Evolutionary conservation across 2,329 filamentous ascomycete species (phyloP).

Genomic region (Mycosphaerella sp.): DNA sequence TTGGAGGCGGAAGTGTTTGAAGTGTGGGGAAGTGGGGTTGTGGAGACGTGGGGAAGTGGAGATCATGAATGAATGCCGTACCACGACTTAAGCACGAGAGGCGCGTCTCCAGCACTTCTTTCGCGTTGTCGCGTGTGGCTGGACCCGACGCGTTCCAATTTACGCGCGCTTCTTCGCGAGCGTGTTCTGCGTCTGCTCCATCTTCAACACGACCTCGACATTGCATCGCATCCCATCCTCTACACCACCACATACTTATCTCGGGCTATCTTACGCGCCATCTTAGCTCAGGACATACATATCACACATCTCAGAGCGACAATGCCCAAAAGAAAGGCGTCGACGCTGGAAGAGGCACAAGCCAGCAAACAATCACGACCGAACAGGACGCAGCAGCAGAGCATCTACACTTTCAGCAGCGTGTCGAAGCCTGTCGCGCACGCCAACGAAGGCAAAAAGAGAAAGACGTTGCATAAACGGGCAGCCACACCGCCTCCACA

Average conservation of each 20-base stretch:
- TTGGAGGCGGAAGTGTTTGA: no score
- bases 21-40: no score
- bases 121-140: background rate
- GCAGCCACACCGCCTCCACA: constrained; percentile 18
- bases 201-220: background rate
- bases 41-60: no score
- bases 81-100: no score
- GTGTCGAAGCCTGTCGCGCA: constrained; percentile 17
- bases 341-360: constrained; percentile 17
- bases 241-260: constrained; percentile 9
- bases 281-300: constrained; percentile 52
- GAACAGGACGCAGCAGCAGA: constrained; percentile 17
- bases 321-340: constrained; percentile 29
- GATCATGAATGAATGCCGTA: no score
- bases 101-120: no score
- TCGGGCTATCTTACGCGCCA: constrained; percentile 13
- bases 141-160: background rate
- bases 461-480: constrained; percentile 19
- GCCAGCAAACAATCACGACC: constrained; percentile 24
- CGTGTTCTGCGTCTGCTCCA: background rate
- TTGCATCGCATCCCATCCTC: constrained; percentile 6
- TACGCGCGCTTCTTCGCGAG: background rate
- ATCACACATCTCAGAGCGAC: constrained; percentile 16
- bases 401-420: constrained; percentile 23
- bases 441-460: constrained; percentile 19